These are phyloP conservation scores for Candida germanica DNA, from an alignment of 805 yeast genomes.

Conservation along the genomic window DNA sequence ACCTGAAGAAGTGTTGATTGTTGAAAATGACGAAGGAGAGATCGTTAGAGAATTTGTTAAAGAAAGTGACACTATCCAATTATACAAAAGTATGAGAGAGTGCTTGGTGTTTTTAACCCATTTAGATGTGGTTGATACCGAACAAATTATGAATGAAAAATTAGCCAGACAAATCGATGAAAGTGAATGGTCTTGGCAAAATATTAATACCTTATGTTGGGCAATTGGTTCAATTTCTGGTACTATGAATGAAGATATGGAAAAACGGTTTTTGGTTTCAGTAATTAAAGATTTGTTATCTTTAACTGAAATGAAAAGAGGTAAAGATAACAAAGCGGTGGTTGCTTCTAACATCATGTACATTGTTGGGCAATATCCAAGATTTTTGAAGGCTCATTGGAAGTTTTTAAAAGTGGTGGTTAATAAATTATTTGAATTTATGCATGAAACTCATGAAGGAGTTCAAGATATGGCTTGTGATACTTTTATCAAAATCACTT, in stretches of 20 bases:
- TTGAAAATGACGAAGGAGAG: slow-evolving; percentile 98
- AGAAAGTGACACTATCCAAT: slow-evolving; percentile 94
- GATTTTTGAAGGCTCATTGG: slow-evolving; percentile 98
- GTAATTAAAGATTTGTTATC: slow-evolving; percentile 91
- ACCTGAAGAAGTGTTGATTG: slow-evolving; percentile 96
- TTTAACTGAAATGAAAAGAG: slow-evolving; percentile 92
- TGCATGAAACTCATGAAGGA: slow-evolving; percentile 99
- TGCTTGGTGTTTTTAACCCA: slow-evolving; percentile 94
- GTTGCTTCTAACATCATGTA: slow-evolving; percentile 99
- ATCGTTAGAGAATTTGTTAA: slow-evolving; percentile 96
- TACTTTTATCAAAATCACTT: slow-evolving; percentile 93
- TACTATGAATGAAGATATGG: slow-evolving; percentile 97
- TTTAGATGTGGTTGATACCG: slow-evolving; percentile 90
- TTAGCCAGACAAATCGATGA: slow-evolving; percentile 92
- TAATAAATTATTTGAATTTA: slow-evolving; percentile 91
- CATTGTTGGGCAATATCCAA: slow-evolving; percentile 98
- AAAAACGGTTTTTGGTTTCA: slow-evolving; percentile 86
- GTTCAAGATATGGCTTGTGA: slow-evolving; percentile 99
- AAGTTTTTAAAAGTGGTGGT: slow-evolving; percentile 94
- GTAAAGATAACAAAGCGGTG: slow-evolving; percentile 97
- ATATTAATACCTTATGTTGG: slow-evolving; percentile 96
- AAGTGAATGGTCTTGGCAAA: slow-evolving; percentile 98
- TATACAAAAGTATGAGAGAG: slow-evolving; percentile 94
- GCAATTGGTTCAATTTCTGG: slow-evolving; percentile 99
- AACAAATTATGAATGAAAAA: slow-evolving; percentile 88